These are phyloP conservation scores for Dicorynia guianensis DNA, from an alignment of 306 rosid genomes.

Conservation along the genomic window DNA sequence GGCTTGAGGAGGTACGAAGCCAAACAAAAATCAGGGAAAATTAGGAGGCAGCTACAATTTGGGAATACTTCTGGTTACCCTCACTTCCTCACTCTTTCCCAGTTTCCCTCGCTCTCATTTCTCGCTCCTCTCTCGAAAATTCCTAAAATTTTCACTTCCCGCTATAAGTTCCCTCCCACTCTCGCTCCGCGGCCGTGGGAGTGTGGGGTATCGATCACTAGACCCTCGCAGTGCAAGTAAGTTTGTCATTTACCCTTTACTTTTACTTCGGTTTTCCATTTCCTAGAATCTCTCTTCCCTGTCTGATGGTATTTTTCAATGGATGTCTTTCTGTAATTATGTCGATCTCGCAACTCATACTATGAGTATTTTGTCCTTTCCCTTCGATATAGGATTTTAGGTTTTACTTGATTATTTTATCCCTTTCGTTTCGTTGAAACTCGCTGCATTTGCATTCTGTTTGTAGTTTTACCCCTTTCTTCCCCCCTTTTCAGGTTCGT, in stretches of 20 bases:
- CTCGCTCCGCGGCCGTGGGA: background rate
- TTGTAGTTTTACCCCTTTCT: too few relatives aligned
- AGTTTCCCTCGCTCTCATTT: background rate
- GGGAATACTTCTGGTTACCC: background rate
- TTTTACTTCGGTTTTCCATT: background rate
- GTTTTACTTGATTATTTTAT: background rate
- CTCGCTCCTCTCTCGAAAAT: background rate
- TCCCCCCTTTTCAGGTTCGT: too few relatives aligned
- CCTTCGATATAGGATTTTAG: constrained; percentile 22
- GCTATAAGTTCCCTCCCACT: background rate
- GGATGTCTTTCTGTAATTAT: background rate
- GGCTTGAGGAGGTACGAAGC: background rate
- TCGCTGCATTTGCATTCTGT: background rate
- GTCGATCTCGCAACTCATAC: background rate
- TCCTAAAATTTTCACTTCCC: constrained; percentile 16
- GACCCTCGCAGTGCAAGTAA: constrained; percentile 30
- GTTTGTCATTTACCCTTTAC: background rate
- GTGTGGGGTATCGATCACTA: background rate
- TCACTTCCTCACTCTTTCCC: background rate
- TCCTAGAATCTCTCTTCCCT: background rate
- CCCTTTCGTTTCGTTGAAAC: background rate
- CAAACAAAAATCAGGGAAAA: background rate
- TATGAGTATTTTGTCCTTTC: background rate
- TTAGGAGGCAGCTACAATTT: constrained; percentile 3
- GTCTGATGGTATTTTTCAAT: background rate